Base-by-base conservation (phyloP, 2,329 filamentous ascomycete genomes). In the Fusarium sp. region DNA sequence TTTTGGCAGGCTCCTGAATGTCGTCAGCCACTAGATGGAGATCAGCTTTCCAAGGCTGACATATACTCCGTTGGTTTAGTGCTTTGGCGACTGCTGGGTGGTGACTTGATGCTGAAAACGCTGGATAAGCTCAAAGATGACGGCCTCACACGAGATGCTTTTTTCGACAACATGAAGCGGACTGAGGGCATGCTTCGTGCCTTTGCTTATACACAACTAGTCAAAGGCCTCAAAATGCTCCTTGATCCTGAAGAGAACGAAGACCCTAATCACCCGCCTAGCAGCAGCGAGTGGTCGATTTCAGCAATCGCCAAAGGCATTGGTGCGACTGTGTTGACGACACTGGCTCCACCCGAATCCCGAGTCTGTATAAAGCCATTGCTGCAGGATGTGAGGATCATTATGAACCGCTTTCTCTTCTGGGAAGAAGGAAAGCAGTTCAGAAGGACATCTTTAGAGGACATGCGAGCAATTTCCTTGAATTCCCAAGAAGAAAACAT, bases 101-200 rank as follows among this genome's bases (percentile, higher is more conserved):
- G 44, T 11, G 44, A 12, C 7, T 47, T 47, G 23, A 30, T 47
- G 44, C 16, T 30, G 4, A 6, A 12, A 47, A 9, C 23, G 6
- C 23, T 46, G 7, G 43, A 46, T 18, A 18, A 16, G 43, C 9
- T 46, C 13, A 46, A 46, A 9, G 43, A 46, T 6, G 43, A 11
- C n/a, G 43, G 43, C 23, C 43, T 46, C 43, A 46, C 43, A 13
- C 43, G 43, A 46, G 43, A 46, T 46, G 43, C 43, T 23, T 46
- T 28, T 18, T 46, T 46, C 15, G 43, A 46, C 18, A 16, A 23
- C 43, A 46, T 28, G 43, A 46, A 46, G 23, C 43, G 23, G 12
- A 46, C 12, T 28, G 23, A 46, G 12, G 43, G 7, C 11, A 46
- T 23, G 23, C 16, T 46, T 46, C 43, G 9, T 46, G 23, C 16